Evolutionary conservation across 495 filamentous ascomycete species (phyloP).

Genomic region (Astrocystis sublimbata): DNA sequence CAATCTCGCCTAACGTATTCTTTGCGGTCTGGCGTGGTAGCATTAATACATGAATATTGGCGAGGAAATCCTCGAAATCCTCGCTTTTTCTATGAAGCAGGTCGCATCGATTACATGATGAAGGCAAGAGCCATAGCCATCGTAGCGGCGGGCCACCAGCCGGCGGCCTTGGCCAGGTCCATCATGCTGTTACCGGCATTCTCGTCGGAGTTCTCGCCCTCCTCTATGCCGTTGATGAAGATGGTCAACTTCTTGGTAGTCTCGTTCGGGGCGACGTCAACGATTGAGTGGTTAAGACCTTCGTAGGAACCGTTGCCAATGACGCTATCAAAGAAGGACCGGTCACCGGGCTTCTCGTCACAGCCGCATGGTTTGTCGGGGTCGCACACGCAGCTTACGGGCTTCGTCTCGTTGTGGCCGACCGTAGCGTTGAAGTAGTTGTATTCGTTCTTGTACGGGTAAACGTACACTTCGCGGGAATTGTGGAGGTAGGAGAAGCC

Average conservation of each 20-base stretch:
- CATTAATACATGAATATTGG: neutral
- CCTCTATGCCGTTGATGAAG: constrained; percentile 80
- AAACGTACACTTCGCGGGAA: constrained; percentile 68
- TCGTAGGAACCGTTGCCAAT: constrained; percentile 65
- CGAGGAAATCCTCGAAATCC: neutral
- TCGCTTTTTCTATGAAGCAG: neutral
- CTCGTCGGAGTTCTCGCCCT: constrained; percentile 38
- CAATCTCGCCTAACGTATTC: neutral
- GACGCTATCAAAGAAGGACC: constrained; percentile 56
- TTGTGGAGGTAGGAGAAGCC: constrained; percentile 63
- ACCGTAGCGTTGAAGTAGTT: constrained; percentile 59
- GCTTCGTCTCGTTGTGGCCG: constrained; percentile 64
- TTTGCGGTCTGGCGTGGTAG: neutral
- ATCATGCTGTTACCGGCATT: constrained; percentile 36
- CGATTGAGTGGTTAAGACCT: constrained; percentile 62
- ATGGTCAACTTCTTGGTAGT: constrained; percentile 60
- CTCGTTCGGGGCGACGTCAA: constrained; percentile 68
- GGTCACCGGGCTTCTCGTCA: constrained; percentile 65
- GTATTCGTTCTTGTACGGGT: constrained; percentile 65
- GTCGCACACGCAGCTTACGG: constrained; percentile 75
- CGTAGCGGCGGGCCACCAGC: constrained; percentile 62
- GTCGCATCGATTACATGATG: constrained; percentile 1
- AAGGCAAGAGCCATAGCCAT: constrained; percentile 52
- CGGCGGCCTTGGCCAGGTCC: constrained; percentile 47
- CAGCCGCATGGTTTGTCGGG: constrained; percentile 74